Evolutionary conservation across 768 basidiomycete genomes (phyloP), one percentile per base, ranked within the genome.

Genomic region (Fistulinella prunicolor): DNA sequence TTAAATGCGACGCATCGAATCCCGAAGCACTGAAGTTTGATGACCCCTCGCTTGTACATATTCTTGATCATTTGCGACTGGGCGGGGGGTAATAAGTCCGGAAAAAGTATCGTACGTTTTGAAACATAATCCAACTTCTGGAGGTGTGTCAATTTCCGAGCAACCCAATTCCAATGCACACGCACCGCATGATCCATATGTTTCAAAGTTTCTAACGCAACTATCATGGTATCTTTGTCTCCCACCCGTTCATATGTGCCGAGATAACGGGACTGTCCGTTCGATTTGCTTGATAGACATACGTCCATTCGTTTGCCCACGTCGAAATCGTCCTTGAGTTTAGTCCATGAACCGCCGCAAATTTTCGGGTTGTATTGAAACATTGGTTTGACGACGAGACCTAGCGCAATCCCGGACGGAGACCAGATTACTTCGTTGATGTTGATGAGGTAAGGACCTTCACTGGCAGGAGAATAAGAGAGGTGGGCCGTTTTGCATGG

Each of bases 41-140:
- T 60, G 41, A 67, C 47, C 8, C 63, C 65, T 14, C 58, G 45
- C 43, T 38, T 52, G 38, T 65, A 67, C 63, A 65, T 67, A 13
- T 56, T 58, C 12, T 44, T 44, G 30, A 61, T 56, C 61, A 65
- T 65, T 38, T 44, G 49, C 23, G 39, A 41, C 19, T 63, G 65
- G 14, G 50, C 56, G 10, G 65, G 53, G 20, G 62, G 52, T 21
- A 64, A 30, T 16, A 65, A 38, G 38, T 65, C 53, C 19, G 44
- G 50, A 42, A 54, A 57, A 6, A 60, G 39, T 34, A 51, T 57
- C 4, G 65, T 65, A 17, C 32, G 6, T 29, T 26, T 32, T 9
- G 63, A 53, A 24, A 41, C 47, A 9, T 51, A 35, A 23, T 52
- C 17, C 28, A 65, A n/a, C 52, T 51, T 62, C 63, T 64, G 41